Conservation (phyloP, 2,329 filamentous ascomycete genomes). For the Ceratocystis albifundus region DNA sequence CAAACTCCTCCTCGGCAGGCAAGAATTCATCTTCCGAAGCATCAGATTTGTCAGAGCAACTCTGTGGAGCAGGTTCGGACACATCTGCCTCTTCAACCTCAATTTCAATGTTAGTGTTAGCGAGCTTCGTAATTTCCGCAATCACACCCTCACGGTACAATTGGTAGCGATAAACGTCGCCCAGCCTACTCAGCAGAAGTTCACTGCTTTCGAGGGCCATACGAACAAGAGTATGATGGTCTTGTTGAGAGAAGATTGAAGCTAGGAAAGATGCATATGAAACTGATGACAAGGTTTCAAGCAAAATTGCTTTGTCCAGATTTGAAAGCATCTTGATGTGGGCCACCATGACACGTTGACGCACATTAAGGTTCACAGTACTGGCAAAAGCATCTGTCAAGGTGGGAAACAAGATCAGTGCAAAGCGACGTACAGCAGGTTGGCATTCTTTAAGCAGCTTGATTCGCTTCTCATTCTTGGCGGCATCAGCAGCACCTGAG, state of each 20-base stretch:
- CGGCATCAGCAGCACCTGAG: not conserved
- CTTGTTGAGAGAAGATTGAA: constrained; percentile 88
- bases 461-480: constrained; percentile 64
- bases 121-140: constrained; percentile 73
- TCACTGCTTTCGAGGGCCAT: constrained; percentile 82
- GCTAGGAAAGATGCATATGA: constrained; percentile 93
- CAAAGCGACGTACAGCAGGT: constrained; percentile 77
- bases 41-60: constrained; percentile 20
- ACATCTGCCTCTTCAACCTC: constrained; percentile 27
- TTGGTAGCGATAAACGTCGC: constrained; percentile 84
- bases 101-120: constrained; percentile 31
- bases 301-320: constrained; percentile 70
- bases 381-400: constrained; percentile 95
- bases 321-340: constrained; percentile 97
- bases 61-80: constrained; percentile 23
- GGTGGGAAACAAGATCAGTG: constrained; percentile 84
- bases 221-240: constrained; percentile 77
- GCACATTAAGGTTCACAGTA: constrained; percentile 87
- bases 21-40: constrained; percentile 29
- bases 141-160: constrained; percentile 96
- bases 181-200: constrained; percentile 70
- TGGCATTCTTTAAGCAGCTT: constrained; percentile 73
- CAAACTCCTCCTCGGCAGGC: constrained; percentile 26
- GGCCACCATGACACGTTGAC: constrained; percentile 89
- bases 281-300: constrained; percentile 74